Percentiles rank a stretch among this genome's conserved stretches.
Evolutionary conservation across 139 green algal species (phyloP).

Genomic region (Nannochloris sp.): DNA sequence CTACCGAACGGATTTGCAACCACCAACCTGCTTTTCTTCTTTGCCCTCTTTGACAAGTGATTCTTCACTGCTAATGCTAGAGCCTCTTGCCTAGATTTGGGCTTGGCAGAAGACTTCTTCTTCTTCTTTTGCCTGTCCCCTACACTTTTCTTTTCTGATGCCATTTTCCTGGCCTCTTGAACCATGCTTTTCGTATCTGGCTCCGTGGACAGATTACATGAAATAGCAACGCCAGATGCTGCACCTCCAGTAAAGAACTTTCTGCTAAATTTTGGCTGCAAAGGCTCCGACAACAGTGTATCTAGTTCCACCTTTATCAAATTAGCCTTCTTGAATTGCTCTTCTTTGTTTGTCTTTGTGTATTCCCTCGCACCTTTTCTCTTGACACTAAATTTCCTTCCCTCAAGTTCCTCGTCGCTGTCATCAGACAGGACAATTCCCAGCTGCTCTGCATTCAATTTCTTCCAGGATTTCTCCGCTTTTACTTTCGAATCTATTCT

Average conservation of each 20-base stretch:
- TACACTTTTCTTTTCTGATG: not conserved
- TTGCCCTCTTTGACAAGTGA: slow-evolving; percentile 8
- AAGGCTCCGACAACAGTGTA: slow-evolving; percentile 28
- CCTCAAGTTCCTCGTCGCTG: slow-evolving; percentile 21
- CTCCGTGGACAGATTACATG: not conserved
- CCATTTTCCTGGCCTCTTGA: not conserved
- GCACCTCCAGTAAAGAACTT: slow-evolving; percentile 43
- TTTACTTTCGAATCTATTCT: slow-evolving; percentile 44
- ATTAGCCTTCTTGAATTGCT: slow-evolving; percentile 2
- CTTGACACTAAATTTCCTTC: slow-evolving; percentile 16
- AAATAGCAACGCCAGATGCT: slow-evolving; percentile 20
- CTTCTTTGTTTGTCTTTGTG: slow-evolving; percentile 1
- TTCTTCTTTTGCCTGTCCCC: not conserved
- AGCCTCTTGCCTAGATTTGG: slow-evolving; percentile 9
- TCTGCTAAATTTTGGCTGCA: slow-evolving; percentile 35
- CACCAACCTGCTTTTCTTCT: slow-evolving; percentile 20
- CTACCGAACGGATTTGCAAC: slow-evolving; percentile 38
- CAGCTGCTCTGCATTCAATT: slow-evolving; percentile 39
- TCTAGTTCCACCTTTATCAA: slow-evolving; percentile 28
- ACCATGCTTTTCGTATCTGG: not conserved
- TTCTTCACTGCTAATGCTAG: slow-evolving; percentile 23
- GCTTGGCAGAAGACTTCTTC: not conserved
- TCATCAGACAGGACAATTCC: slow-evolving; percentile 25
- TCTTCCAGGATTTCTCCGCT: slow-evolving; percentile 49
- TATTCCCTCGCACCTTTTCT: not conserved